phyloP scores from a whole-genome alignment of 2,329 filamentous ascomycete genomes.

The Cladobotryum protrusum region DNA sequence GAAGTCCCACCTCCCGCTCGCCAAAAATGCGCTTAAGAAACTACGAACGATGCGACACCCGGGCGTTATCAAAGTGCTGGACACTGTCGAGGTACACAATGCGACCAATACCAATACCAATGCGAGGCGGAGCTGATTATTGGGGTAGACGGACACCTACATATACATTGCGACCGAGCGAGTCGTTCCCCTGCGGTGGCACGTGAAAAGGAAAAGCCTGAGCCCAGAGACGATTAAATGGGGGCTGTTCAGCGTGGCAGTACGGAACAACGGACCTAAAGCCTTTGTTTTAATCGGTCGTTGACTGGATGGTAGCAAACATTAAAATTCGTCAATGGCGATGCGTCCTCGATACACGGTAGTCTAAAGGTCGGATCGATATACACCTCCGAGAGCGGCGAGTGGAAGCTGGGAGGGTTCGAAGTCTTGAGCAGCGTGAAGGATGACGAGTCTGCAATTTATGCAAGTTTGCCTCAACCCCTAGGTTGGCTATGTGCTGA shows the following conservation, averaged over 20 bases:
- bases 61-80: conserved; percentile 87
- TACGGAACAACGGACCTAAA: conserved; percentile 32
- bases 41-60: conserved; percentile 88
- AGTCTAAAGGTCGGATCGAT: conserved; percentile 78
- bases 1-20: conserved; percentile 74
- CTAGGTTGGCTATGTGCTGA: conserved; percentile 1
- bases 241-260: conserved; percentile 82
- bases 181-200: conserved; percentile 80
- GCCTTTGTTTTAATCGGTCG: background rate
- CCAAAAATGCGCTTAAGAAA: conserved; percentile 91
- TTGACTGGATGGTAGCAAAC: conserved; percentile 58
- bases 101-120: background rate
- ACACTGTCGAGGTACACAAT: conserved; percentile 76
- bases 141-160: conserved; percentile 72
- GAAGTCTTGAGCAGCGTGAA: conserved; percentile 92
- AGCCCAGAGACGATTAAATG: conserved; percentile 94
- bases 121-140: conserved; percentile 18
- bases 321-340: conserved; percentile 91
- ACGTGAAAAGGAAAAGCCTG: conserved; percentile 79
- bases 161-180: conserved; percentile 96
- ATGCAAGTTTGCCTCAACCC: conserved; percentile 42
- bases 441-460: conserved; percentile 90
- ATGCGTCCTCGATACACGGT: conserved; percentile 87
- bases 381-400: conserved; percentile 91
- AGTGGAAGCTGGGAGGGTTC: conserved; percentile 95